phyloP scores from a whole-genome alignment of 2,329 filamentous ascomycete genomes.

The Fusarium sp. region DNA sequence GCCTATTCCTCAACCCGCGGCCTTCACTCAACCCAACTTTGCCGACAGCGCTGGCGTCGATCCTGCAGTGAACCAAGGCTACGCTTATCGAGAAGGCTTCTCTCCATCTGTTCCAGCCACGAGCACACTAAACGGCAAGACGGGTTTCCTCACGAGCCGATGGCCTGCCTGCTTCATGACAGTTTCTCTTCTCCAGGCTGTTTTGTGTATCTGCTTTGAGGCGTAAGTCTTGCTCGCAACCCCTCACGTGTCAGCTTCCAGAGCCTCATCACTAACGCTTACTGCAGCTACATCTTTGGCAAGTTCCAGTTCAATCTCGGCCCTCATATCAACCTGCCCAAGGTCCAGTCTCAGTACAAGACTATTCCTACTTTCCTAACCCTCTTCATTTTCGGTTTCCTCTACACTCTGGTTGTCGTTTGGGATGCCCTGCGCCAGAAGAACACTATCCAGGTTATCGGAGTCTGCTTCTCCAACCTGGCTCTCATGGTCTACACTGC shows the following conservation, averaged over 20 bases:
- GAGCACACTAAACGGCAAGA: constrained; percentile 47
- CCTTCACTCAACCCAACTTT: constrained; percentile 45
- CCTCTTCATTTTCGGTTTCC: constrained; percentile 95
- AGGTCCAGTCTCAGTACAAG: constrained; percentile 65
- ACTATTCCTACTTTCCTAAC: constrained; percentile 96
- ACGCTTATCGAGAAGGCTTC: constrained; percentile 54
- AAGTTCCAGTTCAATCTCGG: constrained; percentile 78
- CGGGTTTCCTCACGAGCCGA: constrained; percentile 83
- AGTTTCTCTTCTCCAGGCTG: constrained; percentile 79
- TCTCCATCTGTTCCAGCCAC: constrained; percentile 48
- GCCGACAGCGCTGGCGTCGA: constrained; percentile 47
- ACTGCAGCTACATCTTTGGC: constrained; percentile 84
- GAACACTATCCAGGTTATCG: constrained; percentile 99
- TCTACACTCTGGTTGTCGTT: constrained; percentile 90
- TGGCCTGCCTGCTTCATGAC: constrained; percentile 92
- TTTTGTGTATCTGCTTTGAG: constrained; percentile 86
- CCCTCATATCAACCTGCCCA: constrained; percentile 52
- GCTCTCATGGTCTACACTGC: constrained; percentile 93
- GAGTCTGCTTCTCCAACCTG: constrained; percentile 91
- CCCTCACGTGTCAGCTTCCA: background rate
- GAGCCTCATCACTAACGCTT: constrained; percentile 30
- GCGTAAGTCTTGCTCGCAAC: constrained; percentile 69
- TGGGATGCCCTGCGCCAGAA: constrained; percentile 95
- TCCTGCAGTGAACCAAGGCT: constrained; percentile 49
- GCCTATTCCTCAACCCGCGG: constrained; percentile 35